A percentile compares a stretch with the other conserved stretches of the same genome.
Conservation (phyloP, 768 basidiomycete genomes). For the Clitopilus passeckerianus region DNA sequence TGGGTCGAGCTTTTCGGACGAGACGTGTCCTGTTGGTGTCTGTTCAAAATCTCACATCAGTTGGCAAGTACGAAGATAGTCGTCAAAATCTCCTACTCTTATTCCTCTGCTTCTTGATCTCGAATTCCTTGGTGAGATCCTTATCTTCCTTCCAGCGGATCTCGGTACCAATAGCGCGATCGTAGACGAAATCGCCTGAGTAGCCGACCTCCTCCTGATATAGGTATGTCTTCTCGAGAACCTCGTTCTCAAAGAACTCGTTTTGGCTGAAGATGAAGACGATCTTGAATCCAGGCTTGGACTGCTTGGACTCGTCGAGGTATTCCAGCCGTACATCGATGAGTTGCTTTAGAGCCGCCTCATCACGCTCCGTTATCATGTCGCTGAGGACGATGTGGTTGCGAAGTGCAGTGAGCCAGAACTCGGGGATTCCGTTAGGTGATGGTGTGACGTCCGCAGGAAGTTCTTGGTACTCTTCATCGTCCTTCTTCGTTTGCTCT, state of each 20-base stretch:
- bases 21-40: slow-evolving; percentile 83
- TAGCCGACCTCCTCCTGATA: slow-evolving; percentile 94
- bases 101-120: slow-evolving; percentile 99
- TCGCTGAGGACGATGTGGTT: slow-evolving; percentile 87
- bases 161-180: slow-evolving; percentile 87
- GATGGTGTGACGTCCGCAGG: slow-evolving; percentile 43
- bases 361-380: slow-evolving; percentile 92
- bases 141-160: slow-evolving; percentile 99
- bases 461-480: slow-evolving; percentile 63
- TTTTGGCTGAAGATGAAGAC: slow-evolving; percentile 77
- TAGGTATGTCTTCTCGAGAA: slow-evolving; percentile 89
- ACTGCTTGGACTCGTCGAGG: slow-evolving; percentile 43
- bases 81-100: slow-evolving; percentile 63
- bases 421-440: slow-evolving; percentile 73
- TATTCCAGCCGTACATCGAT: slow-evolving; percentile 79
- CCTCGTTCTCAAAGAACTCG: slow-evolving; percentile 82
- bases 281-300: slow-evolving; percentile 89
- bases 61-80: slow-evolving; percentile 1
- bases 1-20: slow-evolving; percentile 81
- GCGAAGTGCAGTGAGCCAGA: slow-evolving; percentile 95
- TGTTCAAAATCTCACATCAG: slow-evolving; percentile 18
- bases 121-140: slow-evolving; percentile 94
- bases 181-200: slow-evolving; percentile 94
- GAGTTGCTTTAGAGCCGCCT: slow-evolving; percentile 76
- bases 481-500: slow-evolving; percentile 67